These are phyloP conservation scores for Stromatinia cepivora DNA, from an alignment of 2,329 filamentous ascomycete genomes.

Conservation along the genomic window DNA sequence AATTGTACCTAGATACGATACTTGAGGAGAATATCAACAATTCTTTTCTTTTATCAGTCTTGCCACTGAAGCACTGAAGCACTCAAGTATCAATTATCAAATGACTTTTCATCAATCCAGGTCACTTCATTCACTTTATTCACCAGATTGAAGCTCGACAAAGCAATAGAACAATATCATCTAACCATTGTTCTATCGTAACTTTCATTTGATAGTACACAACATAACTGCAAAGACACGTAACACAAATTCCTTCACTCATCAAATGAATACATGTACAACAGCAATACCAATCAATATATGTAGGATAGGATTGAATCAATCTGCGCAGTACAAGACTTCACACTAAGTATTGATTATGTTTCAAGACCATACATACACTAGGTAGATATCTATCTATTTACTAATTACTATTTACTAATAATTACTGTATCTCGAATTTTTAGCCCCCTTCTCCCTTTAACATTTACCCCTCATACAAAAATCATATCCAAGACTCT, in stretches of 20 bases:
- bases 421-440: too few species aligned
- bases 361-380: too few species aligned
- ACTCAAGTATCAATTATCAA: neutral
- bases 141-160: neutral
- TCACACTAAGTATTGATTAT: too few species aligned
- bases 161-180: neutral
- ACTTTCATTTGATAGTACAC: neutral
- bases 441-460: too few species aligned
- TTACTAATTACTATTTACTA: too few species aligned
- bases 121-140: neutral
- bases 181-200: neutral
- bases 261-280: neutral
- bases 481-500: too few species aligned
- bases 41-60: neutral
- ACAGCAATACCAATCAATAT: too few species aligned
- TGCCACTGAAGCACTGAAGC: slow-evolving; percentile 1
- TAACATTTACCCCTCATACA: too few species aligned
- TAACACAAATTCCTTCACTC: neutral
- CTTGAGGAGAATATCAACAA: neutral
- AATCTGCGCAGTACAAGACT: too few species aligned
- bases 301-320: too few species aligned
- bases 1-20: neutral
- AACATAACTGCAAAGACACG: slow-evolving; percentile 4
- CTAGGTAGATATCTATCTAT: too few species aligned
- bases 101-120: neutral